Percentiles rank a stretch among this genome's conserved stretches.
These are phyloP conservation scores for Chlorella sp. DNA, from an alignment of 139 green algal genomes.

Conservation along the genomic window DNA sequence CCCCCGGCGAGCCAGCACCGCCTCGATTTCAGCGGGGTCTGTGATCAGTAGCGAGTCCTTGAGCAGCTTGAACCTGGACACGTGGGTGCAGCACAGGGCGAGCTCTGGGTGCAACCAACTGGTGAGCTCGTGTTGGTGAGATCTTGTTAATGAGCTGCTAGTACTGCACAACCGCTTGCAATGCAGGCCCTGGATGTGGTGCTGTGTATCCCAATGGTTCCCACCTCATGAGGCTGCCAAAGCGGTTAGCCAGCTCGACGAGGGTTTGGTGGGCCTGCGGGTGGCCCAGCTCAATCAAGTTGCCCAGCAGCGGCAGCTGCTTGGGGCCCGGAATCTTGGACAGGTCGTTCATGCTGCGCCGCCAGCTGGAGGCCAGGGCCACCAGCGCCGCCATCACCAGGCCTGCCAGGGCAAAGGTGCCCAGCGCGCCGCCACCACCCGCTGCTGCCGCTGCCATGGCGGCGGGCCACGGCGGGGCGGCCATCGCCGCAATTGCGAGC, in stretches of 20 bases:
- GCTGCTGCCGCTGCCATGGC: too few species aligned
- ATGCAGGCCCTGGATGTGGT: too few species aligned
- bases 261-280: background rate
- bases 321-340: background rate
- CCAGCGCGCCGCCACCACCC: too few species aligned
- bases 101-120: too few species aligned
- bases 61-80: background rate
- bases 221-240: background rate
- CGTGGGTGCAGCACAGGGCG: too few species aligned
- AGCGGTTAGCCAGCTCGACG: background rate
- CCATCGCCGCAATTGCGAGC: too few species aligned
- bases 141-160: too few species aligned
- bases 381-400: too few species aligned
- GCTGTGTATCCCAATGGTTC: background rate
- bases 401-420: too few species aligned
- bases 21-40: background rate
- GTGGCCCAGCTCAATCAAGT: background rate
- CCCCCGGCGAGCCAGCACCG: background rate
- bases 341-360: background rate
- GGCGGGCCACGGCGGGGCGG: too few species aligned
- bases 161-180: too few species aligned
- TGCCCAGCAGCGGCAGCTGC: constrained; percentile 1
- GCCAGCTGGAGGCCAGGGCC: background rate
- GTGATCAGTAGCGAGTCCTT: background rate
- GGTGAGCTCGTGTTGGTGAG: too few species aligned